A percentile compares a stretch with the other conserved stretches of the same genome.
These are phyloP conservation scores for Puya raimondii DNA, from an alignment of 176 grass and related monocot species.

Conservation along the genomic window DNA sequence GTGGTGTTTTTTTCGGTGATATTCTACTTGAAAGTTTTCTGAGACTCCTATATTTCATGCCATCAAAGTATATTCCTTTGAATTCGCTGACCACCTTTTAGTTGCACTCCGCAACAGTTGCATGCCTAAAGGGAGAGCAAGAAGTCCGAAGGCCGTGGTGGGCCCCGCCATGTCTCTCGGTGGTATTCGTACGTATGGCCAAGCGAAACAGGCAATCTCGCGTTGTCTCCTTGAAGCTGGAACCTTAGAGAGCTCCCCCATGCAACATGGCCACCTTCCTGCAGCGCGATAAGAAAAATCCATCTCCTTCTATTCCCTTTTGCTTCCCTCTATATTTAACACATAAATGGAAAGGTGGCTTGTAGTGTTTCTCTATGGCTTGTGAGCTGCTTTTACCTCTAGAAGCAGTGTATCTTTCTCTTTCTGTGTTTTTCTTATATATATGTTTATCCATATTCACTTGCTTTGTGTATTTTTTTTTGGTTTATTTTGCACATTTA, in stretches of 20 bases:
- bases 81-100: neutral
- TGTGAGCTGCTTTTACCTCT: neutral
- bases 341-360: neutral
- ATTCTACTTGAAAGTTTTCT: too few relatives aligned
- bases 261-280: neutral
- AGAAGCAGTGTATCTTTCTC: too few relatives aligned
- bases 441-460: neutral
- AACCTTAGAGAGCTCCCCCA: constrained; percentile 26
- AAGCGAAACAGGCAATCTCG: constrained; percentile 75
- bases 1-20: too few relatives aligned
- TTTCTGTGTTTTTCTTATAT: neutral
- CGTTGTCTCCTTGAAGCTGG: constrained; percentile 91
- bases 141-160: constrained; percentile 97
- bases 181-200: constrained; percentile 66
- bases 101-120: constrained; percentile 32
- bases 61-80: neutral
- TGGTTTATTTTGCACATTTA: neutral
- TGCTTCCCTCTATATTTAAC: neutral
- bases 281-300: neutral
- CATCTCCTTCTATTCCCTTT: neutral
- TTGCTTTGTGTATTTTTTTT: neutral
- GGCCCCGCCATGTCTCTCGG: constrained; percentile 64
- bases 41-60: neutral
- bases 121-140: constrained; percentile 94
- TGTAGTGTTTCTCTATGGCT: neutral